Base-by-base conservation (phyloP, 2,329 filamentous ascomycete species). In the Cylindrodendrum hubeiense region DNA sequence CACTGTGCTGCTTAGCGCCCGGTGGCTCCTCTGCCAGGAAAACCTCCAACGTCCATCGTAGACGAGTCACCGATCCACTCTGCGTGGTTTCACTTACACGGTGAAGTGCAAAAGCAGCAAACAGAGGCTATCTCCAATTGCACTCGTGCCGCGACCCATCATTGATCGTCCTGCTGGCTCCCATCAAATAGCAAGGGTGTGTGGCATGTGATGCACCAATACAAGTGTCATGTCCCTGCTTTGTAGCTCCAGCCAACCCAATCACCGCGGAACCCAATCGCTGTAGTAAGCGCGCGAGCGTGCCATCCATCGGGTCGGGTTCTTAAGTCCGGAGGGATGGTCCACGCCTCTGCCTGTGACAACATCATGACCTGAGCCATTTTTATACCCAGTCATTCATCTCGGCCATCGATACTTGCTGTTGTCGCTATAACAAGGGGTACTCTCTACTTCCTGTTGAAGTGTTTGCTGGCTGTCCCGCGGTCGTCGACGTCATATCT, bases 261-360 rank as follows among this genome's bases (percentile, higher is more conserved):
- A 33, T 57, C 43, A 44, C 33, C 30, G 41, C 24, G 15, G 15
- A n/a, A n/a, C n/a, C n/a, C n/a, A n/a, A n/a, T n/a, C n/a, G n/a
- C n/a, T n/a, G n/a, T n/a, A n/a, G n/a, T n/a, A 10, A 34, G 9
- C 33, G 33, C 10, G 37, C 15, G 37, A 39, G 15, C 15, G 15
- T 8, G n/a, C 15, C 37, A 39, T n/a, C 15, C 37, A 5, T 24
- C 54, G 19, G 43, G 43, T 46, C 22, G 17, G 28, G 9, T 2
- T 49, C 54, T 57, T 57, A 57, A 49, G 37, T 57, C 54, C 54
- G 54, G 44, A 37, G 39, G 33, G 8, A 39, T n/a, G n/a, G 15
- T n/a, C 15, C 37, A n/a, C 15, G n/a, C 37, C 37, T 39, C n/a
- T 39, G 37, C 17, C n/a, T n/a, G n/a, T 39, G 37, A 39, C 37